Conservation (phyloP, 768 basidiomycete species). For the Guyanaporus albipodus region DNA sequence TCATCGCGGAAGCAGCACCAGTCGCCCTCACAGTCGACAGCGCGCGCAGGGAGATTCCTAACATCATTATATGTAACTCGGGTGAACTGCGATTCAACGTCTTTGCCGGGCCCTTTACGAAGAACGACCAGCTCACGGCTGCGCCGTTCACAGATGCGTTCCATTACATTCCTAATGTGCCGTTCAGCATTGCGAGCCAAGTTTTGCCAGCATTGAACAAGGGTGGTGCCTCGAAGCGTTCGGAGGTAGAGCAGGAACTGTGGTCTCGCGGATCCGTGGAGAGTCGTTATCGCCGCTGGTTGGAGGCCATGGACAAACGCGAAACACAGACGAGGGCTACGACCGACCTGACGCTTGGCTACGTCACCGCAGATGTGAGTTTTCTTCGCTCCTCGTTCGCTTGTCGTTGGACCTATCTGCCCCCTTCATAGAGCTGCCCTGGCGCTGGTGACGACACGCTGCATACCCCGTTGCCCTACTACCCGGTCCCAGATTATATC, state of each 20-base stretch:
- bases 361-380: constrained; percentile 67
- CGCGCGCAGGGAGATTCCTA: constrained; percentile 53
- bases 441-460: constrained; percentile 70
- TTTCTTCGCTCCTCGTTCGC: too few species aligned
- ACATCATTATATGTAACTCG: constrained; percentile 62
- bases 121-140: constrained; percentile 75
- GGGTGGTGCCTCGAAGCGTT: constrained; percentile 24
- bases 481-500: constrained; percentile 53
- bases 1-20: constrained; percentile 51
- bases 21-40: constrained; percentile 60
- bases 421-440: too few species aligned
- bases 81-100: constrained; percentile 65
- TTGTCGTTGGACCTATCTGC: too few species aligned
- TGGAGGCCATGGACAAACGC: constrained; percentile 50
- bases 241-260: constrained; percentile 18
- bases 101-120: constrained; percentile 68
- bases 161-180: constrained; percentile 55
- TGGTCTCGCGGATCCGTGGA: constrained; percentile 48
- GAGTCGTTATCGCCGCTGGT: constrained; percentile 49
- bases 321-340: constrained; percentile 28
- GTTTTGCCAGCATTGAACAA: constrained; percentile 54
- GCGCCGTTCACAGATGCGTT: constrained; percentile 67
- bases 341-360: constrained; percentile 62
- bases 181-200: constrained; percentile 45
- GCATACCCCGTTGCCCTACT: constrained; percentile 60